These are phyloP conservation scores for Datura wrightii DNA, from an alignment of 257 asterid genomes.

Conservation along the genomic window DNA sequence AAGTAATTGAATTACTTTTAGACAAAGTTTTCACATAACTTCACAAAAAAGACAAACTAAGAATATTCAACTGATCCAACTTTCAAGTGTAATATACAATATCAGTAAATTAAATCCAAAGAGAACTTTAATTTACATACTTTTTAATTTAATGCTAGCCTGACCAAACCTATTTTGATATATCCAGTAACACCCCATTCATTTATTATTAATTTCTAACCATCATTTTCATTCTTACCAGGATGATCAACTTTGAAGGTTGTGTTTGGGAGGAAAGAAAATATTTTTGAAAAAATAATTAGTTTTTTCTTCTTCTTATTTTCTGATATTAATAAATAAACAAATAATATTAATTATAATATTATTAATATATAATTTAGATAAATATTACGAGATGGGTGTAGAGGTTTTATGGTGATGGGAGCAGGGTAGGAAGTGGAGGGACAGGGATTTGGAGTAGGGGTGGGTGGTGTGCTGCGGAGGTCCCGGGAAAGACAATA, in stretches of 20 bases:
- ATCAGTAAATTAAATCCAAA: not conserved
- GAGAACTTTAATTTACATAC: not conserved
- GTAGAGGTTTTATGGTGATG: too few species aligned
- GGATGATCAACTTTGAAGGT: not conserved
- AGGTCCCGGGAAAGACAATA: too few species aligned
- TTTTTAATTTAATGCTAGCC: not conserved
- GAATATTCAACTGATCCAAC: slow-evolving; percentile 16
- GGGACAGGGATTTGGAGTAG: too few species aligned
- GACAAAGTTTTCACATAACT: not conserved
- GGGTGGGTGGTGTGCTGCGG: too few species aligned
- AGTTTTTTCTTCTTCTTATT: too few species aligned
- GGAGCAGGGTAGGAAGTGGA: too few species aligned
- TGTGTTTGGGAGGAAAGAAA: not conserved
- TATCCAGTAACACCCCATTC: not conserved
- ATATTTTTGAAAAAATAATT: too few species aligned
- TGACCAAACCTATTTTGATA: not conserved
- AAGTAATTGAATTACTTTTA: not conserved
- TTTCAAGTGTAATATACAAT: not conserved
- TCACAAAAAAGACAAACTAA: not conserved
- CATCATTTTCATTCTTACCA: slow-evolving; percentile 6
- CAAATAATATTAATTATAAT: too few species aligned
- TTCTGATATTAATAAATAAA: too few species aligned
- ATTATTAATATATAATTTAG: too few species aligned
- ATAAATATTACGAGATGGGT: too few species aligned
- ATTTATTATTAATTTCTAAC: not conserved